Conservation (phyloP, 306 rosid genomes). For the Rosa persica region DNA sequence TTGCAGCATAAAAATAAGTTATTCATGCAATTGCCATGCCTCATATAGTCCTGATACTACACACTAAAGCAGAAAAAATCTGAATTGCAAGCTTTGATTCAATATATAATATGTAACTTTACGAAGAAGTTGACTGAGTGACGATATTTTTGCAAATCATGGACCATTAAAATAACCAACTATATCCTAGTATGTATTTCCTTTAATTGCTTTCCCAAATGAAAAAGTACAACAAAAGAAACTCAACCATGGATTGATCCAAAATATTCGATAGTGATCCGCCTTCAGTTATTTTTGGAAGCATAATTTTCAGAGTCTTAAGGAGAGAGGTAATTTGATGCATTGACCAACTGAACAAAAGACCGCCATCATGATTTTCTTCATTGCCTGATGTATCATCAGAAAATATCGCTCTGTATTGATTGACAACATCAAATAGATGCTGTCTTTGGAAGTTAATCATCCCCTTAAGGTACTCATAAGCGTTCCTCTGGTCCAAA, state of each 20-base stretch:
- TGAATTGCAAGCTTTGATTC: neutral
- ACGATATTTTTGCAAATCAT: neutral
- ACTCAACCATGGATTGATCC: constrained; percentile 98
- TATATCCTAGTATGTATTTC: neutral
- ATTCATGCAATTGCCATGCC: constrained; percentile 4
- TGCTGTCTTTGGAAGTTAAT: constrained; percentile 92
- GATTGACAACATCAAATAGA: constrained; percentile 97
- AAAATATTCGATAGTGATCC: constrained; percentile 90
- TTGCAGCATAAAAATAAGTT: constrained; percentile 7
- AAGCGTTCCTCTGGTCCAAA: constrained; percentile 82
- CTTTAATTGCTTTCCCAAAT: neutral
- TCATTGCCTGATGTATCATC: constrained; percentile 98
- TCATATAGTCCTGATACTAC: neutral
- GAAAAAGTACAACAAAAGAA: constrained; percentile 12
- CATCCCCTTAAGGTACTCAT: constrained; percentile 89
- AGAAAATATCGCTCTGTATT: constrained; percentile 96
- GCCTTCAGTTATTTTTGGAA: constrained; percentile 93
- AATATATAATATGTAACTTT: neutral
- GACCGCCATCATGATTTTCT: constrained; percentile 95
- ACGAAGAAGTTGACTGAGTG: neutral
- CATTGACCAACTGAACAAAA: constrained; percentile 99
- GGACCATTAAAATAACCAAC: neutral
- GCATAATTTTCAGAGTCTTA: constrained; percentile 76
- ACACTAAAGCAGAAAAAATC: too few species aligned
- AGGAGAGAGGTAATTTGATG: constrained; percentile 90